phyloP scores from a whole-genome alignment of 495 filamentous ascomycete species.

The Rhizodiscina lignyota region DNA sequence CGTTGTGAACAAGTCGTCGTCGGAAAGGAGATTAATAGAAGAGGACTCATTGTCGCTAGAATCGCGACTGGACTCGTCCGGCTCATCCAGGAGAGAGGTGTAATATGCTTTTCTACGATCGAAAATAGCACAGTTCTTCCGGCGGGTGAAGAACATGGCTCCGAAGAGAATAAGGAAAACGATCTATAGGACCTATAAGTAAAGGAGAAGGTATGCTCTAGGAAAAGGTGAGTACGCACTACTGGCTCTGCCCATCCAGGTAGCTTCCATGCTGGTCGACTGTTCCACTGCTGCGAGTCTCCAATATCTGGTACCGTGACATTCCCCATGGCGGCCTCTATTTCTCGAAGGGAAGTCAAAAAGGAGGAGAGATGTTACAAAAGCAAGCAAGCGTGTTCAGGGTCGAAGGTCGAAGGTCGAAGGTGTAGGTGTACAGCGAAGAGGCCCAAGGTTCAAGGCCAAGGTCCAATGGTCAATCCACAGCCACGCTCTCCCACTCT shows the following conservation, averaged over 20 bases:
- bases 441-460: no score
- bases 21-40: slow-evolving; percentile 24
- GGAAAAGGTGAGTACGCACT: slow-evolving; percentile 19
- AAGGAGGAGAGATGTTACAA: no score
- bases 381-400: no score
- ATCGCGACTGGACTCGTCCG: no score
- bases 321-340: background rate
- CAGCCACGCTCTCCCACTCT: no score
- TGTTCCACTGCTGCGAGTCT: slow-evolving; percentile 20
- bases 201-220: background rate
- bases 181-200: slow-evolving; percentile 25
- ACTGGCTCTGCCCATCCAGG: slow-evolving; percentile 42
- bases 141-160: slow-evolving; percentile 37
- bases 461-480: no score
- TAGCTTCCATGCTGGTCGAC: slow-evolving; percentile 29
- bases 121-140: slow-evolving; percentile 31
- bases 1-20: slow-evolving; percentile 13
- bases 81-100: slow-evolving; percentile 20
- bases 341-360: no score
- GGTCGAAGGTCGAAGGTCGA: no score
- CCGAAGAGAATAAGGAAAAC: slow-evolving; percentile 40
- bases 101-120: slow-evolving; percentile 12
- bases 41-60: no score
- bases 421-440: no score
- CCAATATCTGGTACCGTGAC: slow-evolving; percentile 2